phyloP scores from a whole-genome alignment of 352 stramenopile species.

The Phytophthora melonis region DNA sequence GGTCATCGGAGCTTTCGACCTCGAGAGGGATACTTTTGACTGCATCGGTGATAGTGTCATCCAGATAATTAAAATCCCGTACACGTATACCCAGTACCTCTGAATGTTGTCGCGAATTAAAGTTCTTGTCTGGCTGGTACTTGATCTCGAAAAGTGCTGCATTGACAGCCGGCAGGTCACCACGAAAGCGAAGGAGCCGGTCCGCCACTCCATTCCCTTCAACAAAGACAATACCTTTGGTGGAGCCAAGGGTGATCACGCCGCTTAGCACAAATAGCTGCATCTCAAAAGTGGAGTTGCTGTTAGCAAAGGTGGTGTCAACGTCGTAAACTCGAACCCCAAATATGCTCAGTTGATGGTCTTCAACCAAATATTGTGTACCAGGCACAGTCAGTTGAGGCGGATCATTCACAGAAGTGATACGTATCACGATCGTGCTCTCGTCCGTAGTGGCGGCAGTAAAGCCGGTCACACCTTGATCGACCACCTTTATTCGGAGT shows the following conservation, averaged over 20 bases:
- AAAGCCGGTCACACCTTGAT: constrained; percentile 76
- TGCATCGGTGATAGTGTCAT: constrained; percentile 55
- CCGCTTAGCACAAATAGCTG: constrained; percentile 68
- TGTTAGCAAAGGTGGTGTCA: constrained; percentile 44
- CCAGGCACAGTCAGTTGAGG: constrained; percentile 63
- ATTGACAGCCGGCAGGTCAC: constrained; percentile 66
- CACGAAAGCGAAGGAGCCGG: constrained; percentile 65
- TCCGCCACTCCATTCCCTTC: constrained; percentile 64
- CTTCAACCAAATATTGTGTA: constrained; percentile 62
- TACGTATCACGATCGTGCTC: constrained; percentile 43
- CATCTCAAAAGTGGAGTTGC: constrained; percentile 64
- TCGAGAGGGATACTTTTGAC: constrained; percentile 53
- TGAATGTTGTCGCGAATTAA: constrained; percentile 71
- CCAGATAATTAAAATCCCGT: constrained; percentile 65
- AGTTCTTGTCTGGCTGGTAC: constrained; percentile 77
- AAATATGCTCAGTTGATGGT: constrained; percentile 72
- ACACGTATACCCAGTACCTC: constrained; percentile 69
- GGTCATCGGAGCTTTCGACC: constrained; percentile 59
- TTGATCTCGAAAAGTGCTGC: constrained; percentile 75
- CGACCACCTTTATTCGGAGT: constrained; percentile 60
- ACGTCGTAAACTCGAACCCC: constrained; percentile 70
- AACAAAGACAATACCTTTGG: constrained; percentile 40
- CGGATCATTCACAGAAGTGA: constrained; percentile 71
- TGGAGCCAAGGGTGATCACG: constrained; percentile 49
- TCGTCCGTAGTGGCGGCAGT: constrained; percentile 46